Conservation (phyloP, 2,329 filamentous ascomycete species). For the Polytolypa hystricis region DNA sequence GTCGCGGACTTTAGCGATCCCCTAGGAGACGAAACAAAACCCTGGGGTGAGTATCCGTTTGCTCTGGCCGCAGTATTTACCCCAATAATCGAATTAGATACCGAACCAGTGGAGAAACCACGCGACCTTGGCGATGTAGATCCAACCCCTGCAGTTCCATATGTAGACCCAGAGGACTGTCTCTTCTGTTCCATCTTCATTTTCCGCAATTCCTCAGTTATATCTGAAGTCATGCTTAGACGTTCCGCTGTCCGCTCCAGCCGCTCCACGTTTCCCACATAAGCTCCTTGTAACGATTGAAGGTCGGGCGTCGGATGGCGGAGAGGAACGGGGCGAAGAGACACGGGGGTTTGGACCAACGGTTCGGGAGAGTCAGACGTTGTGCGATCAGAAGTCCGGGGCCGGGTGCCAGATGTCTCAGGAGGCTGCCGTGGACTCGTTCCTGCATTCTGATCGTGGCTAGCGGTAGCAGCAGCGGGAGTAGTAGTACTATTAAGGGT, state of each 20-base stretch:
- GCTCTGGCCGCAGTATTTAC: constrained; percentile 26
- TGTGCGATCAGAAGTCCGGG: neutral
- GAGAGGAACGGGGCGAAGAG: constrained; percentile 32
- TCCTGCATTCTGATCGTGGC: neutral
- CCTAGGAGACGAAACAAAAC: constrained; percentile 29
- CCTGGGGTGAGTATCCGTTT: constrained; percentile 31
- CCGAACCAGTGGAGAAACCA: constrained; percentile 27
- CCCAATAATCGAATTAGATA: constrained; percentile 31
- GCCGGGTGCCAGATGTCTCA: neutral
- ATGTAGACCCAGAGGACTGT: constrained; percentile 23
- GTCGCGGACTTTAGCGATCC: constrained; percentile 31
- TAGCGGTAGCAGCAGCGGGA: neutral
- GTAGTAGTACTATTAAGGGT: too few species aligned
- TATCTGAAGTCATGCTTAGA: constrained; percentile 37
- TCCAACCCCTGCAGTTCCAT: constrained; percentile 3
- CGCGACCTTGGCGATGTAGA: constrained; percentile 13
- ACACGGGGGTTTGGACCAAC: constrained; percentile 28
- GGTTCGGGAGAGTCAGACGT: constrained; percentile 19
- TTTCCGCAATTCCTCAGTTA: constrained; percentile 35
- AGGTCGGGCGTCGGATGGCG: constrained; percentile 40
- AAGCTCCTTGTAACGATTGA: constrained; percentile 40
- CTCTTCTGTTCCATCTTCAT: constrained; percentile 36
- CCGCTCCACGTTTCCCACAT: constrained; percentile 39
- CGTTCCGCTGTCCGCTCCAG: constrained; percentile 39
- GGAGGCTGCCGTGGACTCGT: too few species aligned